Evolutionary conservation across 192 early-diverging fungal genomes (phyloP), one percentile per base, ranked within the genome.

Genomic region (Oehlia diaphana): DNA sequence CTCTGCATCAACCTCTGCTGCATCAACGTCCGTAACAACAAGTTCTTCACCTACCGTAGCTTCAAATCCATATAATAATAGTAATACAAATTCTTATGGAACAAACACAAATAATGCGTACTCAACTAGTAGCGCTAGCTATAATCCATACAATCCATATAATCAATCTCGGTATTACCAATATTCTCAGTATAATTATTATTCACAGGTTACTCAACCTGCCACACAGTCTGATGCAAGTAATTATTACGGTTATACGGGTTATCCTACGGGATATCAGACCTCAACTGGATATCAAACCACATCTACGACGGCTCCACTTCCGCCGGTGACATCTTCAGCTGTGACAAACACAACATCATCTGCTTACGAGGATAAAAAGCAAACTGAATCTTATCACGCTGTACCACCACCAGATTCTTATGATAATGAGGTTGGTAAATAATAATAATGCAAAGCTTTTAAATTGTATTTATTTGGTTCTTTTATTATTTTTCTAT

Each of bases 361-460:
- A n/a, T 62, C 61, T 8, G 3, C 33, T 6, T 75, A 75, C 28
- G 74, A 75, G 21, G 74, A 75, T 37, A 63, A 75, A 39, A 75
- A 75, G 14, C 49, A 75, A 33, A 4, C 21, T 63, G 12, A 33
- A 63, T 75, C 74, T 66, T 77, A 77, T 67, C 76, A 77, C 53
- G 76, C 76, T 16, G 76, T 77, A 8, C 76, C 76, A 9, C 76
- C 76, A 50, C 76, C 76, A 26, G 76, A 77, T n/a, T 77, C 47
- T n/a, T 77, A 77, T 77, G 76, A 77, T 37, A 75, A 37, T 68
- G 76, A 77, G 76, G 76, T 77, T 77, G 47, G 76, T 77, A 66
- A 67, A 66, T 77, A 16, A 44, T 19, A 47, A 28, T 39, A 44
- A 31, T 16, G 42, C 23, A 58, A 21, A 21, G 10, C 44, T 21